Percentiles rank a stretch among this genome's conserved stretches.
phyloP scores from a whole-genome alignment of 2,329 filamentous ascomycete genomes.

The Cordyceps militaris region DNA sequence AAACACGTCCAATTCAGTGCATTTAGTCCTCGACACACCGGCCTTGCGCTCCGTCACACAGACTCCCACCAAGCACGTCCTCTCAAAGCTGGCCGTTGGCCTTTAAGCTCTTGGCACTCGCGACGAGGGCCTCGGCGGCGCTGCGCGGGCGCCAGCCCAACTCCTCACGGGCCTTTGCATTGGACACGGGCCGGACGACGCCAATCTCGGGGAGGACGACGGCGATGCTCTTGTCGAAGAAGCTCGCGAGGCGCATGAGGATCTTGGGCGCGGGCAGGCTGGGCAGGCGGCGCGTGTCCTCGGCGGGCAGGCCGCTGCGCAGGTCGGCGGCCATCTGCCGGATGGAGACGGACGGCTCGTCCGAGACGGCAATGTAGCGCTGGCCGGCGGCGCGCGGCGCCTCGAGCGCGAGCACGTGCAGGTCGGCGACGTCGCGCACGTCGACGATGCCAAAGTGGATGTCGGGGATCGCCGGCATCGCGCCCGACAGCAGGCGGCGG shows the following conservation, averaged over 20 bases:
- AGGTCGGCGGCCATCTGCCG: neutral
- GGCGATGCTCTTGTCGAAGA: constrained; percentile 2
- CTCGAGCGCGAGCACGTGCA: constrained; percentile 11
- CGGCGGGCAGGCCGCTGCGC: neutral
- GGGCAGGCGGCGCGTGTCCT: neutral
- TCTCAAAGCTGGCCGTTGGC: neutral
- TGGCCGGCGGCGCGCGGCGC: constrained; percentile 5
- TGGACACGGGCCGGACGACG: neutral
- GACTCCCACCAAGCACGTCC: no score
- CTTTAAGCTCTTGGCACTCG: constrained; percentile 10
- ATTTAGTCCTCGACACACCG: no score
- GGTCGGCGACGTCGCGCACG: constrained; percentile 19
- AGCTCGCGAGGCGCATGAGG: neutral
- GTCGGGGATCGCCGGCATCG: constrained; percentile 21
- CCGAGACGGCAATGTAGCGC: constrained; percentile 11
- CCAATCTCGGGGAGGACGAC: constrained; percentile 6
- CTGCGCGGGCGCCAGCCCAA: constrained; percentile 8
- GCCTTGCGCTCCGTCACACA: neutral
- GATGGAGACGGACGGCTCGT: neutral
- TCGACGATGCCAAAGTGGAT: constrained; percentile 19
- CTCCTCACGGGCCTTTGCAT: constrained; percentile 2
- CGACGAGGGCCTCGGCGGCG: constrained; percentile 4
- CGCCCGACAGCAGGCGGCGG: constrained; percentile 20
- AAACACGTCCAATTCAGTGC: no score
- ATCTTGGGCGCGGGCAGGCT: neutral